phyloP scores from a whole-genome alignment of 2,329 filamentous ascomycete genomes.

The Escovopsis sp. region DNA sequence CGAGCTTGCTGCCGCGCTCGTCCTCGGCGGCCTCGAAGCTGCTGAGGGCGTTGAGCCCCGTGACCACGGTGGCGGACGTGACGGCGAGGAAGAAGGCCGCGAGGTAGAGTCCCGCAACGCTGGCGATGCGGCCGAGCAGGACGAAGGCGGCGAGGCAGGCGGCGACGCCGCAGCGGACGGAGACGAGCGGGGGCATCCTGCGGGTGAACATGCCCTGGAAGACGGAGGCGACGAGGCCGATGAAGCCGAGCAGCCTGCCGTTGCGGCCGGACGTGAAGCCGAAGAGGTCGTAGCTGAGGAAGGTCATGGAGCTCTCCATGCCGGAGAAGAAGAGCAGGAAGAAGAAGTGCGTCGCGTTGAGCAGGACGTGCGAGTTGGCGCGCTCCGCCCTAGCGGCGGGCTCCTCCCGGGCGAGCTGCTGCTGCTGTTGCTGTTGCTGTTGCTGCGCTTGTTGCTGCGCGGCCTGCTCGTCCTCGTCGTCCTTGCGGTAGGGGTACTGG shows the following conservation, averaged over 20 bases:
- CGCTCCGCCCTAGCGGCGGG: conserved; percentile 34
- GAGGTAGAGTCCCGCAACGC: conserved; percentile 57
- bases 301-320: conserved; percentile 94
- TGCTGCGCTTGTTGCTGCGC: conserved; percentile 11
- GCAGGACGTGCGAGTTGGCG: conserved; percentile 69
- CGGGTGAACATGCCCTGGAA: conserved; percentile 87
- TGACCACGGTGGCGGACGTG: conserved; percentile 90
- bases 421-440: too few relatives aligned
- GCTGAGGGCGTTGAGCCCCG: conserved; percentile 77
- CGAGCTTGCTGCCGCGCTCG: conserved; percentile 76
- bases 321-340: conserved; percentile 97
- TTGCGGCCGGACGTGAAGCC: conserved; percentile 65
- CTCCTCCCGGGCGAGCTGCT: too few relatives aligned
- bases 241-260: conserved; percentile 74
- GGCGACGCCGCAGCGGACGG: conserved; percentile 64
- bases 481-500: background rate
- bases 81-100: conserved; percentile 75
- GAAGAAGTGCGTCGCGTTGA: conserved; percentile 75
- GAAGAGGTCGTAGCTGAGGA: conserved; percentile 95
- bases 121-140: conserved; percentile 55
- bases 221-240: conserved; percentile 82
- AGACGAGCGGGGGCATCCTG: conserved; percentile 64
- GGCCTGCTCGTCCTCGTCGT: conserved; percentile 10
- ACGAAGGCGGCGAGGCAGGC: conserved; percentile 69
- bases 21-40: conserved; percentile 72